phyloP scores from a whole-genome alignment of 805 yeast genomes.

The Teunomyces lycoperdinae region DNA sequence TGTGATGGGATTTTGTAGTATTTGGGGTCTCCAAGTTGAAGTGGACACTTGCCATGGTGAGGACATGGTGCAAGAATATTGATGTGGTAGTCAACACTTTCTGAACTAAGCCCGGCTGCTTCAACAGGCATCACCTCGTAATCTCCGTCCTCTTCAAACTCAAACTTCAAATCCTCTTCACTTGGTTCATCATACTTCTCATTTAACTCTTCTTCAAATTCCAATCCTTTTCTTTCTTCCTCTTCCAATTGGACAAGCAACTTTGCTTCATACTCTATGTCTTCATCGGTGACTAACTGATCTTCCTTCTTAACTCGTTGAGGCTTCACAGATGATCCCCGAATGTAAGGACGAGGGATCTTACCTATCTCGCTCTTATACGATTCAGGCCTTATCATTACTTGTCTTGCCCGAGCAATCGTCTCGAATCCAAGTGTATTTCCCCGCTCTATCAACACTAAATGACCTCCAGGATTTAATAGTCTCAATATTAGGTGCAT shows the following conservation, averaged over 20 bases:
- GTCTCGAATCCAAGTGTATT: slow-evolving; percentile 86
- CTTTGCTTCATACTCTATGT: slow-evolving; percentile 30
- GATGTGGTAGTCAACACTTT: slow-evolving; percentile 48
- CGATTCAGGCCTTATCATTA: slow-evolving; percentile 83
- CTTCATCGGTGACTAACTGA: slow-evolving; percentile 35
- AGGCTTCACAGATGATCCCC: slow-evolving; percentile 46
- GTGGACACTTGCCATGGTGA: slow-evolving; percentile 83
- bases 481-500: slow-evolving; percentile 57
- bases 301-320: slow-evolving; percentile 35
- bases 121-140: slow-evolving; percentile 24
- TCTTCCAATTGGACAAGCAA: slow-evolving; percentile 27
- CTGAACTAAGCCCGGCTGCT: slow-evolving; percentile 11
- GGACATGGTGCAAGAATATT: slow-evolving; percentile 85
- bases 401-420: slow-evolving; percentile 85
- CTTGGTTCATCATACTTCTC: slow-evolving; percentile 41
- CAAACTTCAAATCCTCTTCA: slow-evolving; percentile 47
- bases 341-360: slow-evolving; percentile 66
- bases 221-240: slow-evolving; percentile 11
- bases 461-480: slow-evolving; percentile 73
- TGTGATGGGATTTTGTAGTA: slow-evolving; percentile 58
- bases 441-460: slow-evolving; percentile 84
- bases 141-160: slow-evolving; percentile 38
- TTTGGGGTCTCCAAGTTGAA: slow-evolving; percentile 74
- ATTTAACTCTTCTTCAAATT: slow-evolving; percentile 30
- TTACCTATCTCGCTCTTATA: slow-evolving; percentile 53